Conservation (phyloP, 169 alveolate species). For the Plasmodium relictum region DNA sequence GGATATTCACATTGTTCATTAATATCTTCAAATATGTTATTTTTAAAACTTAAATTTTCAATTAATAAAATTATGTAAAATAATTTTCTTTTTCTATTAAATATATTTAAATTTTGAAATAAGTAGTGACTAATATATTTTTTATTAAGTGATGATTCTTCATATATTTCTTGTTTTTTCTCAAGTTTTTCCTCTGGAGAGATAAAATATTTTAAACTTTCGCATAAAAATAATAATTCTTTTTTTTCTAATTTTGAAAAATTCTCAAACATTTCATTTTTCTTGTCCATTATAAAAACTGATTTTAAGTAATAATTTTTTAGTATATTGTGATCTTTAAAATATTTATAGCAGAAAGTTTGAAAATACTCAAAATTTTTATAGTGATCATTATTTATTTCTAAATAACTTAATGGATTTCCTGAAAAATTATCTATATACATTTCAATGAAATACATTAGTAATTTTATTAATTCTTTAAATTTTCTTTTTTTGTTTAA, state of each 20-base stretch:
- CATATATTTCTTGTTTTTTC: neutral
- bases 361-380: slow-evolving; percentile 67
- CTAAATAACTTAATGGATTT: slow-evolving; percentile 52
- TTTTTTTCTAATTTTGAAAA: slow-evolving; percentile 38
- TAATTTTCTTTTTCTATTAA: slow-evolving; percentile 27
- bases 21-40: slow-evolving; percentile 65
- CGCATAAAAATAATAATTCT: slow-evolving; percentile 45
- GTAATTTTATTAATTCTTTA: slow-evolving; percentile 48
- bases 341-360: slow-evolving; percentile 63
- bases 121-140: neutral
- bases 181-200: neutral
- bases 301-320: slow-evolving; percentile 70
- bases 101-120: slow-evolving; percentile 13
- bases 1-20: slow-evolving; percentile 76
- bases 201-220: slow-evolving; percentile 37
- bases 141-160: neutral
- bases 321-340: slow-evolving; percentile 44
- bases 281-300: slow-evolving; percentile 73
- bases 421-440: slow-evolving; percentile 75
- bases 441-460: slow-evolving; percentile 67
- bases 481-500: slow-evolving; percentile 53
- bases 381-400: slow-evolving; percentile 69
- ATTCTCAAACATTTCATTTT: slow-evolving; percentile 44
- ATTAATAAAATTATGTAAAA: slow-evolving; percentile 58
- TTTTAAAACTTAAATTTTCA: slow-evolving; percentile 68